A percentile compares a stretch with the other conserved stretches of the same genome.
phyloP scores from a whole-genome alignment of 805 yeast genomes.

The Schwanniomyces pseudopolymorphus region DNA sequence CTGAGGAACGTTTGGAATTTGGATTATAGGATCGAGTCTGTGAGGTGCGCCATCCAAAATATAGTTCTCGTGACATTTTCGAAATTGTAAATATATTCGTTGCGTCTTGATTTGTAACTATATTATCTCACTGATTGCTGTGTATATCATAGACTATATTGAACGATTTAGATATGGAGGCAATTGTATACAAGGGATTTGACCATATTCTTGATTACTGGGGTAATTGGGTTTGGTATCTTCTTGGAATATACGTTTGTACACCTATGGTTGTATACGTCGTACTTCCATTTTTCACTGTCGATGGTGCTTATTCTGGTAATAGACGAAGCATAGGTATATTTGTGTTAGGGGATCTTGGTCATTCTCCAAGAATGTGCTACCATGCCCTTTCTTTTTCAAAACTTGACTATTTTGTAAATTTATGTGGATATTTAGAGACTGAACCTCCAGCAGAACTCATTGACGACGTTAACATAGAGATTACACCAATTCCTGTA shows the following conservation, averaged over 20 bases:
- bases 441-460: constrained; percentile 52
- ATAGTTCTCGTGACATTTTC: too few species aligned
- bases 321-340: constrained; percentile 59
- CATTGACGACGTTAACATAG: constrained; percentile 49
- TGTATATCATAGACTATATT: background rate
- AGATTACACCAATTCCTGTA: constrained; percentile 47
- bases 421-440: constrained; percentile 79
- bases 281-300: constrained; percentile 35
- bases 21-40: too few species aligned
- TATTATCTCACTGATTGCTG: background rate
- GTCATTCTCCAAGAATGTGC: constrained; percentile 93
- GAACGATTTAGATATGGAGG: constrained; percentile 2
- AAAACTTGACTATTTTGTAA: constrained; percentile 68
- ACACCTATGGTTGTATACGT: constrained; percentile 46
- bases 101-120: too few species aligned
- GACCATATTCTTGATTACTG: constrained; percentile 19
- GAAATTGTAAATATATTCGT: too few species aligned
- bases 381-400: constrained; percentile 84
- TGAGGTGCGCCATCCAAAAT: too few species aligned
- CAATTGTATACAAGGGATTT: constrained; percentile 16
- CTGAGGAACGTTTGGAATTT: too few species aligned
- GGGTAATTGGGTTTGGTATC: constrained; percentile 43
- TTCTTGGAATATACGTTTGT: constrained; percentile 45
- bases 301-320: constrained; percentile 18
- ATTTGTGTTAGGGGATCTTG: constrained; percentile 88